Evolutionary conservation across 441 rosid species (phyloP), one percentile per base, ranked within the genome.

Genomic region (Pelargonium exstipulatum): DNA sequence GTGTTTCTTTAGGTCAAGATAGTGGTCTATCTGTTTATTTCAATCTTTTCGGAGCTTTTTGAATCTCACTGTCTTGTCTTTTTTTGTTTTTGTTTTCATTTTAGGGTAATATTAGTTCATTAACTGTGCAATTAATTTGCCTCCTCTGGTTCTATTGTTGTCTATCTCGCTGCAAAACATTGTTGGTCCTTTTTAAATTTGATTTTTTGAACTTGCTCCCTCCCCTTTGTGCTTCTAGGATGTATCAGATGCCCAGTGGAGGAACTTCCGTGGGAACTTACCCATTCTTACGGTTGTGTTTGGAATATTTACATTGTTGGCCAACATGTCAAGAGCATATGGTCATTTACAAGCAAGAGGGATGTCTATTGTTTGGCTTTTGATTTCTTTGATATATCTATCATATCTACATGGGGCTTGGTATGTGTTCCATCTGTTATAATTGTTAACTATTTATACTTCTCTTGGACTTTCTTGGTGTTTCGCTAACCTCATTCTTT

Each of bases 211-310:
- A 42, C 7, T 8, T 40, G 58, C 9, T 24, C 8, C 17, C 45
- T 0, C n/a, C 62, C 24, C 10, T 45, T 13, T 63, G 65, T 72
- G 46, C 17, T 5, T 60, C 62, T 77, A 91, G 95, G 98, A 95
- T 80, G 82, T 73, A 5, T 87, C 97, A 1, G 98, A 95, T 81
- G 86, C 90, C 42, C 98, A 92, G 64, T 95, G 99, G 97, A 83
- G 97, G 75, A 88, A 88, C n/a, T 89, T 91, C 67, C 89, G 95
- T 3, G 88, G 82, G 10, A 95, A 94, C 78, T 76, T 94, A 71
- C 92, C 90, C 0, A 67, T 91, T 68, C 97, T 94, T 18, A 82
- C 85, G 14, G 63, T 75, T 4, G 92, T 90, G 64, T 88, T 94
- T 62, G 88, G 80, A n/a, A 24, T 80, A 51, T 85, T 90, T 68